A percentile compares a stretch with the other conserved stretches of the same genome.
Evolutionary conservation across 208 protist genomes (phyloP).

Genomic region (Endotrypanum monterogeii): DNA sequence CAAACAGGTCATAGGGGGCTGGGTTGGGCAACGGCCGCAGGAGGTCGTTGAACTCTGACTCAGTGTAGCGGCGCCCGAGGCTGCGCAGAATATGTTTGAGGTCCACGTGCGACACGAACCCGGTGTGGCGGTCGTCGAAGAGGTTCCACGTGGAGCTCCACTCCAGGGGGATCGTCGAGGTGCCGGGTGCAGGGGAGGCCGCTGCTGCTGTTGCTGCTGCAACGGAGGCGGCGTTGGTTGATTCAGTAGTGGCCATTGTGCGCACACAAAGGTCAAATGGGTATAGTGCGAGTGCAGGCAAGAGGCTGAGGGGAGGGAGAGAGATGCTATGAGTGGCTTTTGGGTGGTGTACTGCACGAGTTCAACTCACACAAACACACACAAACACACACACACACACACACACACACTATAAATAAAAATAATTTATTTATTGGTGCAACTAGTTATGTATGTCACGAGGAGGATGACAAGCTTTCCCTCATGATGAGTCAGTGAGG

Average conservation of each 20-base stretch:
- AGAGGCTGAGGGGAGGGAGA: not conserved
- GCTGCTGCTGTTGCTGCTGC: not conserved
- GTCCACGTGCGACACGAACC: constrained; percentile 68
- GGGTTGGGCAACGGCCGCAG: constrained; percentile 64
- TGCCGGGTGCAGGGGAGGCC: constrained; percentile 3
- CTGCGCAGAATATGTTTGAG: constrained; percentile 90
- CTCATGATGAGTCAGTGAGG: too few relatives aligned
- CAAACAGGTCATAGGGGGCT: constrained; percentile 62
- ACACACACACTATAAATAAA: too few relatives aligned
- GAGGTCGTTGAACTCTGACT: constrained; percentile 87
- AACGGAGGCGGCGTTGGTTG: not conserved
- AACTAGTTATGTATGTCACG: too few relatives aligned
- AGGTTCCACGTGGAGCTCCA: constrained; percentile 90
- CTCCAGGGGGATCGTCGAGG: constrained; percentile 55
- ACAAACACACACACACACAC: not conserved
- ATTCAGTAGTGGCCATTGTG: constrained; percentile 5
- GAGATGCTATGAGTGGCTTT: not conserved
- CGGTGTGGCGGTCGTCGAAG: constrained; percentile 83
- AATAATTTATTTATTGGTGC: too few relatives aligned
- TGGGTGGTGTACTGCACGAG: not conserved
- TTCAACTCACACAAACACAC: not conserved
- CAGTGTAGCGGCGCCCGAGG: constrained; percentile 86
- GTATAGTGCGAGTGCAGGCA: not conserved
- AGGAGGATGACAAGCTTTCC: too few relatives aligned
- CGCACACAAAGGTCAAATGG: not conserved